Base-by-base conservation (phyloP, 495 filamentous ascomycete species). In the Sabuloglossum arenarium region DNA sequence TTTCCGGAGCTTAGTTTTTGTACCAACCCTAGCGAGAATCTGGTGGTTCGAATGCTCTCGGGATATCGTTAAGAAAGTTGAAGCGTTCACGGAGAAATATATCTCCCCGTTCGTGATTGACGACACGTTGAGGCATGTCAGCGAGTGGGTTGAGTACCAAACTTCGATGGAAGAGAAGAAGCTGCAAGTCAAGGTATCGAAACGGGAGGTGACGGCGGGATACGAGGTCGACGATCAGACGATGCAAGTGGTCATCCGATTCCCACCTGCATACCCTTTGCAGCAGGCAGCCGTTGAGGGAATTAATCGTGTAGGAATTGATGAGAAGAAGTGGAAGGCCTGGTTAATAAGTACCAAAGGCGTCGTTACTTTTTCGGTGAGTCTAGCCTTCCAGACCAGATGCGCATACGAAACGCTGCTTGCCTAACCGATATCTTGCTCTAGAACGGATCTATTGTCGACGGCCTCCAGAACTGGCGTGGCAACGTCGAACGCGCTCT, bases 191-290 rank as follows among this genome's bases (percentile, higher is more conserved):
- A 88, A 83, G 63, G 77, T 93, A 11, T 82, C 77, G 27, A 74
- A 74, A 28, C 72, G 76, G 39, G 88, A 96, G 67, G 77, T 96
- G 45, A 80, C 76, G 6, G 89, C 86, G 5, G 77, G 79, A 23
- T 94, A 95, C 62, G 78, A 82, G 11, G 74, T 99, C 24, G 93
- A 99, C 62, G 90, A 96, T 32, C 81, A 88, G 60, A 76, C 76
- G 4, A 84, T 88, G 59, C 75, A 79, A 8, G 88, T 96, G 29
- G 69, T 78, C 30, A 81, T 99, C 59, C 74, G 76, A 0, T 76
- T 99, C 0, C 90, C 93, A 0, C 68, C 76, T 0, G 76, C 78
- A 29, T 99, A 89, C 62, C 91, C 91, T 0, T 75, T 99, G 3
- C 77, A 82, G 14, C 73, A 76, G 0, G 87, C 88, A 3, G 69